A percentile compares a stretch with the other conserved stretches of the same genome.
phyloP scores from a whole-genome alignment of 768 basidiomycete species.

The Krasilnikovozyma curviuscula region DNA sequence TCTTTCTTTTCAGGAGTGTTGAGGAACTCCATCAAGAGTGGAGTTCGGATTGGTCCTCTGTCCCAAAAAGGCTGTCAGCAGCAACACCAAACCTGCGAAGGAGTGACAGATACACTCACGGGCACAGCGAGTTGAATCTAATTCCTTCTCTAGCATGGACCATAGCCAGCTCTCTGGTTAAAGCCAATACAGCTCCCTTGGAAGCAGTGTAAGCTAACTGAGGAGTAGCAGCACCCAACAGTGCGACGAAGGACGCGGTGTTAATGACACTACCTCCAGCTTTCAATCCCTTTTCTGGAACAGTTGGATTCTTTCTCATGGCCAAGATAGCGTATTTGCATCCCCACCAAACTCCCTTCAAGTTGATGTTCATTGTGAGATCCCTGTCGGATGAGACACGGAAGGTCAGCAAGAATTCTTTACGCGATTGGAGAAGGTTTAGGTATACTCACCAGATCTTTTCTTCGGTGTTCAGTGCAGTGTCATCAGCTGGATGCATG shows the following conservation, averaged over 20 bases:
- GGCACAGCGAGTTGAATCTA: slow-evolving; percentile 85
- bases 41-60: slow-evolving; percentile 87
- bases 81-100: not conserved
- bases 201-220: slow-evolving; percentile 97
- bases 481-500: slow-evolving; percentile 90
- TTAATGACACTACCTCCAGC: slow-evolving; percentile 66
- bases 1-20: slow-evolving; percentile 89
- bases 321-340: slow-evolving; percentile 94
- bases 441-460: slow-evolving; percentile 70
- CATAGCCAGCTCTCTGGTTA: slow-evolving; percentile 95
- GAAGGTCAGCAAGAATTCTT: not conserved
- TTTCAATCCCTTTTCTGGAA: slow-evolving; percentile 57
- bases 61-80: not conserved
- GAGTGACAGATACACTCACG: slow-evolving; percentile 37
- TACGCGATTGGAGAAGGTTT: slow-evolving; percentile 20
- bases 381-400: slow-evolving; percentile 26
- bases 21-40: slow-evolving; percentile 94
- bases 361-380: slow-evolving; percentile 76
- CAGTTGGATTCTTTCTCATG: slow-evolving; percentile 50
- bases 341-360: slow-evolving; percentile 99
- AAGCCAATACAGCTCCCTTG: slow-evolving; percentile 94
- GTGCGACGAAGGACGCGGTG: slow-evolving; percentile 91
- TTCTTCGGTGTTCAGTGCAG: slow-evolving; percentile 90
- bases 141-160: slow-evolving; percentile 96
- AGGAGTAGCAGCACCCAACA: slow-evolving; percentile 90